These are phyloP conservation scores for Kodamaea neixiangensis DNA, from an alignment of 805 yeast genomes.

Conservation along the genomic window DNA sequence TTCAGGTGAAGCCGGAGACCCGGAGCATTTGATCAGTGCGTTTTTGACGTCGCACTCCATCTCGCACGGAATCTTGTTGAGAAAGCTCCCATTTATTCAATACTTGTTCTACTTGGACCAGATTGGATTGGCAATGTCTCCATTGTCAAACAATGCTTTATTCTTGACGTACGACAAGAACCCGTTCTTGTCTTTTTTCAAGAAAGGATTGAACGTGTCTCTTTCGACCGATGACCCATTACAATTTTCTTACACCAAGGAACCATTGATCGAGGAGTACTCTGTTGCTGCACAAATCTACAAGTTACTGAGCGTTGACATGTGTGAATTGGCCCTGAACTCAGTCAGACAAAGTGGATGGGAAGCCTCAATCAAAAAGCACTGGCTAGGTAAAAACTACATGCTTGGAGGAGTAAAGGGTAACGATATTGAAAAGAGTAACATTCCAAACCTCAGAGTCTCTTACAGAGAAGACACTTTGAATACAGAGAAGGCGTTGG, in stretches of 20 bases:
- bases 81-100: conserved; percentile 94
- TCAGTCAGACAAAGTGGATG: conserved; percentile 94
- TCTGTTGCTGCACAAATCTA: conserved; percentile 98
- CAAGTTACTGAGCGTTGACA: conserved; percentile 90
- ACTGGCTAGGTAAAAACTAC: conserved; percentile 84
- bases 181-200: conserved; percentile 89
- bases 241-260: conserved; percentile 95
- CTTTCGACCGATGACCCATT: conserved; percentile 96
- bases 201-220: conserved; percentile 91
- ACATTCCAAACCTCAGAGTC: conserved; percentile 88
- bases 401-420: conserved; percentile 66
- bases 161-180: conserved; percentile 95
- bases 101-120: conserved; percentile 92
- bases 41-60: conserved; percentile 89
- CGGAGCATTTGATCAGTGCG: conserved; percentile 91
- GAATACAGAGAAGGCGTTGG: conserved; percentile 66
- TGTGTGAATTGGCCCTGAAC: conserved; percentile 94
- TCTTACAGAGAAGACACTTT: conserved; percentile 83
- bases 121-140: conserved; percentile 98
- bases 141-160: conserved; percentile 92
- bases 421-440: conserved; percentile 89
- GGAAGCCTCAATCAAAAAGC: conserved; percentile 81
- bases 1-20: conserved; percentile 99
- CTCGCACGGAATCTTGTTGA: conserved; percentile 89
- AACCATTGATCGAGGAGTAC: conserved; percentile 95